Percentiles rank a stretch among this genome's conserved stretches.
These are phyloP conservation scores for Lichtheimia ramosa DNA, from an alignment of 371 early-diverging fungal species.

Conservation along the genomic window DNA sequence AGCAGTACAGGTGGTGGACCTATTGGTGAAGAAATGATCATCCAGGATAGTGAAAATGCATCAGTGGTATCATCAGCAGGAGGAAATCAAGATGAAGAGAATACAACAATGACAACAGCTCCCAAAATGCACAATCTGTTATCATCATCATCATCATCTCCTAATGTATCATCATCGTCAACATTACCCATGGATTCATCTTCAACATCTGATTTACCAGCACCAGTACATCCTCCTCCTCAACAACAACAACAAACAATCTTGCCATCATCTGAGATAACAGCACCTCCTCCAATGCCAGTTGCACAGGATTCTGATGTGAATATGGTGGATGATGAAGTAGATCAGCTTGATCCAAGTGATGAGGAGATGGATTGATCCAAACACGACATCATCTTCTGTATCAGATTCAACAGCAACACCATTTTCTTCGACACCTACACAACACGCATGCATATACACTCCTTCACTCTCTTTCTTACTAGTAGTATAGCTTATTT, in stretches of 20 bases:
- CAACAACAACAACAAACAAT: constrained; percentile 8
- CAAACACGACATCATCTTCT: too few species aligned
- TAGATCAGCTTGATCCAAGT: constrained; percentile 22
- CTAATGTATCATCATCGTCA: constrained; percentile 1
- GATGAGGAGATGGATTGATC: constrained; percentile 9
- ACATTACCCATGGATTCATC: neutral
- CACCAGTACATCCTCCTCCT: constrained; percentile 2
- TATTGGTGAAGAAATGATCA: too few species aligned
- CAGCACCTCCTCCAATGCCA: too few species aligned
- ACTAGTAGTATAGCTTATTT: too few species aligned
- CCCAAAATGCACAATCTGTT: neutral
- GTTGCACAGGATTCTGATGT: neutral
- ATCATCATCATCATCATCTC: neutral
- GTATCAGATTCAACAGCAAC: too few species aligned
- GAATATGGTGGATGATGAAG: constrained; percentile 17
- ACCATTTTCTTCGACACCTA: too few species aligned
- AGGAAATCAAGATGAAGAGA: neutral
- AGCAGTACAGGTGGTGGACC: neutral
- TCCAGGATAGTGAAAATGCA: too few species aligned
- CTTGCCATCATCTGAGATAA: neutral
- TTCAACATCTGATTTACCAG: neutral
- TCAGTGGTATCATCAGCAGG: neutral
- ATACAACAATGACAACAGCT: neutral
- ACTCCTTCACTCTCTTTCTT: too few species aligned
- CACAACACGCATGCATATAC: too few species aligned